Percentiles rank a stretch among this genome's conserved stretches.
Conservation (phyloP, 768 basidiomycete species). For the Rhodotorula graminis region DNA sequence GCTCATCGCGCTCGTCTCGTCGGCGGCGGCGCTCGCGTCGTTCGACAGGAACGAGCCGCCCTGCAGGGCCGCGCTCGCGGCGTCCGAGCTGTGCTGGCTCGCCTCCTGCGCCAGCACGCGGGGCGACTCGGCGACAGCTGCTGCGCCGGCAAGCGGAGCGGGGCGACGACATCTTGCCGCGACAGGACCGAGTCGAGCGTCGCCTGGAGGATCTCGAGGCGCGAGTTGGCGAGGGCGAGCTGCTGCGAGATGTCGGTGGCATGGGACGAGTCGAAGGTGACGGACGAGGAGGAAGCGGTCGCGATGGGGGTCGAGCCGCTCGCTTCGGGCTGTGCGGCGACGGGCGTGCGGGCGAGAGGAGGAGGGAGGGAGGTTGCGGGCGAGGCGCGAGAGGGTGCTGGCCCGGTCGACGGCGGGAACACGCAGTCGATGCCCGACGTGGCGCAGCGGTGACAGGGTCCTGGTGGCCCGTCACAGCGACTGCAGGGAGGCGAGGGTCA, state of each 20-base stretch:
- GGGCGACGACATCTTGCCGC: not conserved
- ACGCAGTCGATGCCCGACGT: conserved; percentile 31
- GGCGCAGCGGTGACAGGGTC: conserved; percentile 33
- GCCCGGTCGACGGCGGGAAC: conserved; percentile 25
- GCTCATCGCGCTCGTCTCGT: not conserved
- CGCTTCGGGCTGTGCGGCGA: not conserved
- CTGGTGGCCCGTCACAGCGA: conserved; percentile 33
- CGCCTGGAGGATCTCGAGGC: conserved; percentile 31
- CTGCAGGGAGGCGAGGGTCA: not conserved
- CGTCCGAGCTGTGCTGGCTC: not conserved
- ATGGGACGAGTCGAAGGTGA: not conserved
- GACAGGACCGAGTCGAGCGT: conserved; percentile 14
- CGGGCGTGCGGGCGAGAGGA: not conserved
- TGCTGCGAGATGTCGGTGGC: conserved; percentile 24
- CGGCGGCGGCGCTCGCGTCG: not conserved
- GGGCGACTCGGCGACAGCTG: not conserved
- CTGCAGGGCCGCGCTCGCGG: not conserved
- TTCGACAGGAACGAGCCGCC: not conserved
- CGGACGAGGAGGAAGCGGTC: not conserved
- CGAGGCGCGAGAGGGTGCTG: not conserved
- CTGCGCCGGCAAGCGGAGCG: not conserved
- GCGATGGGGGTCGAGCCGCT: not conserved
- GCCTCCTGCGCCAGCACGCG: not conserved
- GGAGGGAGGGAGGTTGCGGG: not conserved
- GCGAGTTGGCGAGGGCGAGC: conserved; percentile 31